Percentiles rank a stretch among this genome's conserved stretches.
Evolutionary conservation across 164 flowering plant species (phyloP).

Genomic region (Platanus orientalis): DNA sequence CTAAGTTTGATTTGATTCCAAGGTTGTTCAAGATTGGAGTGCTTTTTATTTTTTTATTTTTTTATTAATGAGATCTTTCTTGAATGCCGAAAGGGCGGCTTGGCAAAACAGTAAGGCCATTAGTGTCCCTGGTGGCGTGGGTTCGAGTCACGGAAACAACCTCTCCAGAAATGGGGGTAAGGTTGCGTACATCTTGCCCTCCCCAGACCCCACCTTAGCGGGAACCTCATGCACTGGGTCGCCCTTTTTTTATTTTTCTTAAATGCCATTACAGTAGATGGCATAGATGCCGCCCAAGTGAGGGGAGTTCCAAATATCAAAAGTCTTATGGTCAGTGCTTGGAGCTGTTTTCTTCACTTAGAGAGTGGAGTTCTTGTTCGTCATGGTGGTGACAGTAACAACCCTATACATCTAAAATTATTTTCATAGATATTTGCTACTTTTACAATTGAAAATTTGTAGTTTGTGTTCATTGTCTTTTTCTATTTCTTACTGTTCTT

Average conservation of each 20-base stretch:
- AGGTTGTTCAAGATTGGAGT: constrained; percentile 86
- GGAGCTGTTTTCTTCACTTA: constrained; percentile 73
- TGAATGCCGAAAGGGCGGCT: no score
- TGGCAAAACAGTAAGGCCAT: no score
- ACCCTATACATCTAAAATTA: neutral
- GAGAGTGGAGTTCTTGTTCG: constrained; percentile 91
- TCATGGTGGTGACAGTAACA: constrained; percentile 78
- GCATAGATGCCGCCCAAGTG: constrained; percentile 93
- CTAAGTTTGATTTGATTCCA: constrained; percentile 89
- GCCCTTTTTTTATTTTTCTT: no score
- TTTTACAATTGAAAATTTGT: constrained; percentile 6
- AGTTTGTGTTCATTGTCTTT: neutral
- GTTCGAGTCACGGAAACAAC: no score
- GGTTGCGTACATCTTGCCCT: no score
- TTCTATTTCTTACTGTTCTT: neutral
- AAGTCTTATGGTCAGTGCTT: constrained; percentile 85
- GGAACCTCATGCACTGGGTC: no score
- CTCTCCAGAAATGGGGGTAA: no score
- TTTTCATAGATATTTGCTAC: neutral
- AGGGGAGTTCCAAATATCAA: constrained; percentile 71
- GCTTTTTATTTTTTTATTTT: no score
- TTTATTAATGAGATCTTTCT: constrained; percentile 93
- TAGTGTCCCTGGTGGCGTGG: no score
- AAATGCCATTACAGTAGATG: constrained; percentile 97
- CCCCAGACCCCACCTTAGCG: no score